Evolutionary conservation across 1,284 basidiomycete species (phyloP), one percentile per base, ranked within the genome.

Genomic region (Ceratobasidium sp.): DNA sequence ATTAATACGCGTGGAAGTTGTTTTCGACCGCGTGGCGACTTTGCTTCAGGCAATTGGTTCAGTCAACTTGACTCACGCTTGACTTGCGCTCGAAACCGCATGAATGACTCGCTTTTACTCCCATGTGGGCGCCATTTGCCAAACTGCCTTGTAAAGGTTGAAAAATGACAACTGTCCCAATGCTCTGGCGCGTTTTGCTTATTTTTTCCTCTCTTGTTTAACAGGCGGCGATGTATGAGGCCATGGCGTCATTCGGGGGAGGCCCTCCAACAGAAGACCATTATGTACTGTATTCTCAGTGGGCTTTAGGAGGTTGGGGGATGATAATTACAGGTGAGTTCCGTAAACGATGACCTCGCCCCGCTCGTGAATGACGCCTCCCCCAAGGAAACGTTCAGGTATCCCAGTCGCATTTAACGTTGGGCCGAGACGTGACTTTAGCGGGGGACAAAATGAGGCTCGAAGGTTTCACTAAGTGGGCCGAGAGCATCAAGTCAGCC

Each of bases 181-280:
- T 87, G 75, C 80, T 5, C 4, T 38, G 35, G 11, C 35, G 35
- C 35, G 35, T 38, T 38, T 38, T 38, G 81, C 58, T 79, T 85
- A n/a, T 80, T 82, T 18, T 85, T 89, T 82, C 88, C 85, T 38
- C n/a, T n/a, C n/a, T n/a, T 7, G 67, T 70, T 9, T 73, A 23
- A 50, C 72, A 94, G 92, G 90, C 89, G 23, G 90, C 95, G 0
- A 86, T 95, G 87, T 95, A 95, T 77, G 95, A 97, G 80, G 91
- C 94, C 77, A 84, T 95, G n/a, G 85, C 88, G 0, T 74, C 81
- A 1, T 83, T 91, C 38, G 83, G 83, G 14, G 93, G 93, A n/a
- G 91, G 92, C 0, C 85, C 87, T 16, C 94, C 95, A 0, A 92
- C 91, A 73, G 77, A 82, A 18, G 80, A 84, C 44, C 91, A 95